These are phyloP conservation scores for maize (Zea mays) DNA, from an alignment of 176 grass and related monocot species.

Conservation along the genomic window Zm-B73-REFERENCE-NAM-5.0 NC_050097.1:83428501-83429000, in stretches of 20 bases:
- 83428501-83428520: no score
- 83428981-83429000: no score
- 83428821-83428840: constrained; percentile 83
- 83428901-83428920: no score
- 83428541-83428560: no score
- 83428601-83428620: constrained; percentile 36
- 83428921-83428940: no score
- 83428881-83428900: no score
- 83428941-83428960: no score
- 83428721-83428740: constrained; percentile 82
- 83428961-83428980: no score
- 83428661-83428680: constrained; percentile 79
- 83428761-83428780: constrained; percentile 52
- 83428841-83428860: constrained; percentile 41
- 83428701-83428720: constrained; percentile 81
- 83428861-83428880: no score
- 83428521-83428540: no score
- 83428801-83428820: constrained; percentile 88
- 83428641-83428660: constrained; percentile 85
- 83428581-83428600: no score
- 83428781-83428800: constrained; percentile 56
- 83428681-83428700: constrained; percentile 63
- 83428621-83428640: constrained; percentile 71
- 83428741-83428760: constrained; percentile 77
- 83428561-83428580: no score